Evolutionary conservation across 2,329 filamentous ascomycete genomes (phyloP).

Genomic region (Penicillium polonicum): DNA sequence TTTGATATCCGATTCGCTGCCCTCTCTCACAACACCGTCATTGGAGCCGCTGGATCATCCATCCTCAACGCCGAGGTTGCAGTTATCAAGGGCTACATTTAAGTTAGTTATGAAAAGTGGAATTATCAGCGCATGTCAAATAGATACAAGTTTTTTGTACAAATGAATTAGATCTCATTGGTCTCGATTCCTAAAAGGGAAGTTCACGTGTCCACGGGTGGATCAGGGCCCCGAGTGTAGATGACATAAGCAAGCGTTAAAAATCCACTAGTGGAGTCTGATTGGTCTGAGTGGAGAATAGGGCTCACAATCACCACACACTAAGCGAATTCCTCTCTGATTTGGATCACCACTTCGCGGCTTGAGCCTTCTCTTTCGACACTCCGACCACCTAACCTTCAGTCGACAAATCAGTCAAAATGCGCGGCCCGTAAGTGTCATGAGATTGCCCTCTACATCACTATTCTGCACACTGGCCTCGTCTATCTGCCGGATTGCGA

Average conservation of each 20-base stretch:
- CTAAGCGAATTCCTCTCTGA: conserved; percentile 32
- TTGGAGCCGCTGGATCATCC: conserved; percentile 92
- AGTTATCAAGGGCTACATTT: conserved; percentile 82
- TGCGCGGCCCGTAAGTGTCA: conserved; percentile 59
- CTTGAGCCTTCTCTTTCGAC: conserved; percentile 25
- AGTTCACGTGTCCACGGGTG: conserved; percentile 4
- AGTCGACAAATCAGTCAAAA: conserved; percentile 48
- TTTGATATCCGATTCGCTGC: conserved; percentile 96
- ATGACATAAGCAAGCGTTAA: not conserved
- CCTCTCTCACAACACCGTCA: conserved; percentile 86
- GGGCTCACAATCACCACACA: conserved; percentile 32
- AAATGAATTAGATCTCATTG: conserved; percentile 5
- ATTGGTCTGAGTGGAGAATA: conserved; percentile 31
- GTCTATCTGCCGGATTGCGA: not conserved
- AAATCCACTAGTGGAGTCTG: conserved; percentile 4
- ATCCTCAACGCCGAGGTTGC: conserved; percentile 94
- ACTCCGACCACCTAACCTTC: conserved; percentile 39
- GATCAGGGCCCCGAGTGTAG: not conserved
- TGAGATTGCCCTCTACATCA: conserved; percentile 3
- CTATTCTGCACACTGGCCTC: conserved; percentile 5
- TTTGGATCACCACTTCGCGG: conserved; percentile 22
- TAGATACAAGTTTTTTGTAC: conserved; percentile 5
- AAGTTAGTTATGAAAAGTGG: conserved; percentile 26
- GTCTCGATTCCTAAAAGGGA: conserved; percentile 6
- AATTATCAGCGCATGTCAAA: conserved; percentile 21